Conservation (phyloP, 768 basidiomycete species). For the Lentinula raphanica region DNA sequence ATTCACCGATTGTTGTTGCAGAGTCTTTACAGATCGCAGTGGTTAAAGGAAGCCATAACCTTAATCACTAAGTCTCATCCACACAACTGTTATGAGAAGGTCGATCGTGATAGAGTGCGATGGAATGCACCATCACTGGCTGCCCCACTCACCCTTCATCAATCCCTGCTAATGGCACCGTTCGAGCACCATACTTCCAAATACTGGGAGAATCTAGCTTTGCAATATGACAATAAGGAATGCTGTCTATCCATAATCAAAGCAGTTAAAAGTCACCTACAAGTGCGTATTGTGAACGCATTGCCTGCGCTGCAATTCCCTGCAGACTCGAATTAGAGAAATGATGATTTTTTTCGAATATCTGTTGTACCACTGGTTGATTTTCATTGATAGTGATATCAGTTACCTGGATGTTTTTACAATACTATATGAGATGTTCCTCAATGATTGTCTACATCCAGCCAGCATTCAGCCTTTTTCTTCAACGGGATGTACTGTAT, state of each 20-base stretch:
- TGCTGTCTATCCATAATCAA: background rate
- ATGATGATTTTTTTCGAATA: no score
- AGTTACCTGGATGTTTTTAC: no score
- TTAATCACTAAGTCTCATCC: background rate
- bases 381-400: no score
- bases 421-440: no score
- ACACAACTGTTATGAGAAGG: background rate
- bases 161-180: background rate
- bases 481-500: no score
- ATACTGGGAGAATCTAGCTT: background rate
- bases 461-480: no score
- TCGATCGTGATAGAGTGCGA: background rate
- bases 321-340: background rate
- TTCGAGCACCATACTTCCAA: background rate
- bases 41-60: background rate
- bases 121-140: background rate
- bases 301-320: background rate
- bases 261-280: background rate
- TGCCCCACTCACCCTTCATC: background rate
- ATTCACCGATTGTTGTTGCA: background rate
- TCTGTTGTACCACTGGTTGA: no score
- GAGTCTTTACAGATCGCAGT: background rate
- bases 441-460: no score
- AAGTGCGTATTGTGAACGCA: background rate
- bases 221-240: background rate